A percentile compares a stretch with the other conserved stretches of the same genome.
Evolutionary conservation across 805 yeast species (phyloP).

Genomic region (Debaryomyces tyrocola): DNA sequence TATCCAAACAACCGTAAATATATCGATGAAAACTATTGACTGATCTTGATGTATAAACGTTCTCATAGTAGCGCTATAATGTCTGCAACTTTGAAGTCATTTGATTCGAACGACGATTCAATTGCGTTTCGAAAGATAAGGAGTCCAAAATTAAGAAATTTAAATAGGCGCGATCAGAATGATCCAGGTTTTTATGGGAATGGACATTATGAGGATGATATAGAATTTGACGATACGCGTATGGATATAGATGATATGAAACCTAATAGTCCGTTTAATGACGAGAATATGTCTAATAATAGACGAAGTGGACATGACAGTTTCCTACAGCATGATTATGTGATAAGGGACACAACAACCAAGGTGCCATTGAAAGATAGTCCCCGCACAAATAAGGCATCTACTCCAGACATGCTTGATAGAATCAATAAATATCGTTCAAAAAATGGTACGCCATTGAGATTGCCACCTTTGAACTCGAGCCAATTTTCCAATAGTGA

Average conservation of each 20-base stretch:
- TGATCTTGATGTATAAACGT: not conserved
- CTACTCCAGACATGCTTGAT: slow-evolving; percentile 7
- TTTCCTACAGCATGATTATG: slow-evolving; percentile 1
- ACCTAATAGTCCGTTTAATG: slow-evolving; percentile 2
- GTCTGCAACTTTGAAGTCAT: slow-evolving; percentile 6
- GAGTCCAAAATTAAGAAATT: not conserved
- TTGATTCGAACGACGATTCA: slow-evolving; percentile 3
- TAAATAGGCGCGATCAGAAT: not conserved
- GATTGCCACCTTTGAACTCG: slow-evolving; percentile 7
- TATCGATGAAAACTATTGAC: not conserved
- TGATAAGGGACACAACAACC: slow-evolving; percentile 5
- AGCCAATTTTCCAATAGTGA: slow-evolving; percentile 1
- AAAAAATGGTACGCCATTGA: slow-evolving; percentile 17
- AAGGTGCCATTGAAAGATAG: slow-evolving; percentile 13
- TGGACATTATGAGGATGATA: slow-evolving; percentile 10
- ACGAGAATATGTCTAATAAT: not conserved
- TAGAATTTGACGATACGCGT: slow-evolving; percentile 32
- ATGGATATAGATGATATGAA: slow-evolving; percentile 16
- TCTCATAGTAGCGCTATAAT: not conserved
- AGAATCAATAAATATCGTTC: slow-evolving; percentile 10
- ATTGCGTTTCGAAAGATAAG: not conserved
- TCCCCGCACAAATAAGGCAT: not conserved
- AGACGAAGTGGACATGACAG: not conserved
- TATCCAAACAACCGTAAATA: not conserved
- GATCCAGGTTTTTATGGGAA: not conserved